These are phyloP conservation scores for Monilinia laxa DNA, from an alignment of 2,329 filamentous ascomycete species.

Conservation along the genomic window DNA sequence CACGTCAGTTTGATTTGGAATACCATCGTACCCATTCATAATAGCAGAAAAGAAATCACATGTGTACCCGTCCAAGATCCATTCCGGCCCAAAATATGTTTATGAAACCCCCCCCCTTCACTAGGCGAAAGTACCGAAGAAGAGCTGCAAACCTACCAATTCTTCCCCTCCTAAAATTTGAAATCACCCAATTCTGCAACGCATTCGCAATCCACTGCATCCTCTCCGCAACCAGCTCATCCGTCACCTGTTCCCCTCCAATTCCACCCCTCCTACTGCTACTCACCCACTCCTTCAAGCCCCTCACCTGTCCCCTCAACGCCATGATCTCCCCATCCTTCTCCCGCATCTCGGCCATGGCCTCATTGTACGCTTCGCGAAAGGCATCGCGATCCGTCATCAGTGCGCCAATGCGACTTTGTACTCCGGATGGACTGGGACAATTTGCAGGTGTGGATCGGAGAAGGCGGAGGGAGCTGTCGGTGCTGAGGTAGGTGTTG, in stretches of 20 bases:
- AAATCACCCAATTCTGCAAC: constrained; percentile 72
- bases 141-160: constrained; percentile 42
- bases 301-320: constrained; percentile 60
- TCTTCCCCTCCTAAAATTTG: constrained; percentile 64
- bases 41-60: constrained; percentile 5
- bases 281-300: constrained; percentile 71
- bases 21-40: neutral
- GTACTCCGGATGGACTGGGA: constrained; percentile 46
- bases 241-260: constrained; percentile 57
- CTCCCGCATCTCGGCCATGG: constrained; percentile 48
- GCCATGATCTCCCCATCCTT: constrained; percentile 57
- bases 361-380: constrained; percentile 50
- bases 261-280: constrained; percentile 55
- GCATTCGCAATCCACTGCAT: constrained; percentile 64
- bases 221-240: constrained; percentile 64
- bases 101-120: neutral
- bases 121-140: neutral
- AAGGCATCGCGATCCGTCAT: constrained; percentile 42
- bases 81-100: neutral
- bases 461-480: constrained; percentile 54
- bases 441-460: constrained; percentile 49
- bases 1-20: constrained; percentile 1
- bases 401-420: constrained; percentile 35
- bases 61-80: neutral
- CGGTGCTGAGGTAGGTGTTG: constrained; percentile 52